Evolutionary conservation across 768 basidiomycete species (phyloP).

Genomic region (Coprinopsis cinerea): DNA sequence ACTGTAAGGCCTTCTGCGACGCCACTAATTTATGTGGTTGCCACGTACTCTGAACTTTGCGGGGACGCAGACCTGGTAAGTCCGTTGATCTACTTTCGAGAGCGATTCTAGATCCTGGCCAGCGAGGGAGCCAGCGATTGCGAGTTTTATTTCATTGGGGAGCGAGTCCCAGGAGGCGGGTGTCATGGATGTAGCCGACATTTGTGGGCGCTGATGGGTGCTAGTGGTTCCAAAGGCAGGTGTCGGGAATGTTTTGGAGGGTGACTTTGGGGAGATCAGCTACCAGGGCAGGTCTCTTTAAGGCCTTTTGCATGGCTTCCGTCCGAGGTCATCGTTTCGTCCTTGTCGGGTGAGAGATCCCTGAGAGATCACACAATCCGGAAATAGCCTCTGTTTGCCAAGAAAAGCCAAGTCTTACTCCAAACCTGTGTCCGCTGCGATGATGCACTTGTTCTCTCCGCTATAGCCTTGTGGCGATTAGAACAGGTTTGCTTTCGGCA

Average conservation of each 20-base stretch:
- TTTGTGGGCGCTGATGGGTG: constrained; percentile 3
- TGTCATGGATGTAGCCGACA: constrained; percentile 8
- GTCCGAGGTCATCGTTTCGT: constrained; percentile 32
- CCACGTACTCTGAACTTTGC: constrained; percentile 50
- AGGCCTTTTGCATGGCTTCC: background rate
- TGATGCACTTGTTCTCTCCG: background rate
- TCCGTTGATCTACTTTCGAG: constrained; percentile 41
- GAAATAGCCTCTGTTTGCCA: constrained; percentile 6
- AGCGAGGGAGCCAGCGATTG: constrained; percentile 46
- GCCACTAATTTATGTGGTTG: background rate
- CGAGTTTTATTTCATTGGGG: constrained; percentile 62
- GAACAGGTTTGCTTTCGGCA: background rate
- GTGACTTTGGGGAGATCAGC: background rate
- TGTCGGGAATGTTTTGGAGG: background rate
- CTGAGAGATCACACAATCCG: constrained; percentile 13
- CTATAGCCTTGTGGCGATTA: background rate
- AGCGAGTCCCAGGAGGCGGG: constrained; percentile 45
- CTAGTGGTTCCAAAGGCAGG: background rate
- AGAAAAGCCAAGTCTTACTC: no score
- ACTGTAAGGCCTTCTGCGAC: constrained; percentile 12
- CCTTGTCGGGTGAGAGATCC: constrained; percentile 22
- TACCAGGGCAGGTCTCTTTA: background rate
- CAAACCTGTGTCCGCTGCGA: background rate
- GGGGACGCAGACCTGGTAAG: constrained; percentile 53
- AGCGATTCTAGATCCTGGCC: constrained; percentile 39